These are phyloP conservation scores for Lindgomyces ingoldianus DNA, from an alignment of 495 filamentous ascomycete genomes.

Conservation along the genomic window DNA sequence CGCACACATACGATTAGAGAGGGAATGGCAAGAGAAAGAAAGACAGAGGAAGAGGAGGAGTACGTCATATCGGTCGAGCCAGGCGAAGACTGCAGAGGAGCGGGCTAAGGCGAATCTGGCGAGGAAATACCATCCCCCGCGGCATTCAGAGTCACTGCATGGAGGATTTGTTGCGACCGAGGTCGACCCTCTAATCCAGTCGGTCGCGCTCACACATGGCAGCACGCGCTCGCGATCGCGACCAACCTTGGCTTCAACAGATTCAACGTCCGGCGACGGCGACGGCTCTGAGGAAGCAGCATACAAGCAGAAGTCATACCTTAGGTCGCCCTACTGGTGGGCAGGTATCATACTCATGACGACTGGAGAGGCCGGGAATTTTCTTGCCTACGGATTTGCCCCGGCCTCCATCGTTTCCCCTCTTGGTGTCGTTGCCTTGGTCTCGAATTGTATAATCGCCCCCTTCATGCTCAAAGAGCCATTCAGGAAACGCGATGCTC, in stretches of 20 bases:
- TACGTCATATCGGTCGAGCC: slow-evolving; percentile 45
- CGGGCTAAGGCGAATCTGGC: slow-evolving; percentile 32
- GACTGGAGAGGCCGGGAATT: slow-evolving; percentile 92
- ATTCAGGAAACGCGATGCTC: slow-evolving; percentile 81
- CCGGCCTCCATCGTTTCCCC: slow-evolving; percentile 97
- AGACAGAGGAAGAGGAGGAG: slow-evolving; percentile 40
- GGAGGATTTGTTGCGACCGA: slow-evolving; percentile 39
- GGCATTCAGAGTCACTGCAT: slow-evolving; percentile 8
- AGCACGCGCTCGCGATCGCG: not conserved
- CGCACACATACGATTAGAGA: slow-evolving; percentile 78
- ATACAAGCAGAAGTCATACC: slow-evolving; percentile 62
- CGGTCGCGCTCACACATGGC: slow-evolving; percentile 50
- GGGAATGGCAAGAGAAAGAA: slow-evolving; percentile 50
- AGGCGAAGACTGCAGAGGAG: slow-evolving; percentile 35
- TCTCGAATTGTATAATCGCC: slow-evolving; percentile 95
- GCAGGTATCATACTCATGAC: slow-evolving; percentile 85
- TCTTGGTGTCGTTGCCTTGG: slow-evolving; percentile 87
- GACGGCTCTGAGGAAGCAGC: slow-evolving; percentile 16
- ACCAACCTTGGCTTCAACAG: not conserved
- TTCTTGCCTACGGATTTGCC: slow-evolving; percentile 97
- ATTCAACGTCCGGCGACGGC: slow-evolving; percentile 24
- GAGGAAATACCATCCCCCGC: slow-evolving; percentile 17
- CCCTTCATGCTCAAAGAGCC: slow-evolving; percentile 87
- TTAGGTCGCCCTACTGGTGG: slow-evolving; percentile 96
- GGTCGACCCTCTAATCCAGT: slow-evolving; percentile 52